Base-by-base conservation (phyloP, 805 yeast genomes). In the Candida mattraensis region DNA sequence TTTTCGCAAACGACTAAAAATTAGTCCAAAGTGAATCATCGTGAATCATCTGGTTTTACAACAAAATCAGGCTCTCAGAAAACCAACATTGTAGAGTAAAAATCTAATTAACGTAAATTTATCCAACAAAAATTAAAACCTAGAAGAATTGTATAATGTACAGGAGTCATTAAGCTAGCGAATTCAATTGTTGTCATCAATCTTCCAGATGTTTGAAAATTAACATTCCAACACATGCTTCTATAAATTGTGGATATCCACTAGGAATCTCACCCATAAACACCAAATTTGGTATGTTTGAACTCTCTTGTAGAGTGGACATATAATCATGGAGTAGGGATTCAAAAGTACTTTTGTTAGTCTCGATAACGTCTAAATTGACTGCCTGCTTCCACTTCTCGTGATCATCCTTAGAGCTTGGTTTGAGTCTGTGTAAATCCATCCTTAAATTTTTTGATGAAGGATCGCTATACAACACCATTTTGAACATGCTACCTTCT, bases 281-380 rank as follows among this genome's bases (percentile, higher is more conserved):
- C 7, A 53, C 45, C 23, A 55, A 27, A 16, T 42, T 44, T n/a
- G 59, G 60, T n/a, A 50, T 45, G 24, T 54, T 50, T 12, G 45
- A 30, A 35, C 60, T 53, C 5, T 12, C 20, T 18, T 37, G 29
- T 20, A 54, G 30, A 5, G 31, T 9, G 7, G 44, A 41, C 2
- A 42, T 25, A 32, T 51, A 54, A 11, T 39, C 33, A 12, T 18
- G 21, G 1, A 48, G 35, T 23, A 51, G 21, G n/a, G 33, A 44
- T 7, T 36, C 35, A 11, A 47, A 36, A 25, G 31, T 30, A 21
- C 45, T 39, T 6, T 29, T 42, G 4, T 44, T 37, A n/a, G 26
- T 23, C 5, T 30, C 28, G 5, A 18, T 6, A 10, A 12, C 13
- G 21, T 38, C 47, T 22, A 43, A 18, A 28, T 44, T 39, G 5